Base-by-base conservation (phyloP, 1,284 basidiomycete species). In the Xanthoconium separans region DNA sequence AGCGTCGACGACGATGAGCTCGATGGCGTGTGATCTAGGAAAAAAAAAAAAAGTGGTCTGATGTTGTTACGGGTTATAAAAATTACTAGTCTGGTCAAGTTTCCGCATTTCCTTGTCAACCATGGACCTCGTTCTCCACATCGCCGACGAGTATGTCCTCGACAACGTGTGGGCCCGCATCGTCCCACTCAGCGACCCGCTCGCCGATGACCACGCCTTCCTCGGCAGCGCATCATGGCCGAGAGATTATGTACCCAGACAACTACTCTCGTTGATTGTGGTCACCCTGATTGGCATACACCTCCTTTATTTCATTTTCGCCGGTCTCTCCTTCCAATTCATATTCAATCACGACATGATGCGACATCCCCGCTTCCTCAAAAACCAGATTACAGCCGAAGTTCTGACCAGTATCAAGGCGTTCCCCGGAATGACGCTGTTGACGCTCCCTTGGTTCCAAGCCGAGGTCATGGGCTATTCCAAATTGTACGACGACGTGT, bases 331-430 rank as follows among this genome's bases (percentile, higher is more conserved):
- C 5, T 99, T 95, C 75, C 77, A 75, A 53, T 89, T 81, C 72
- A 83, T 99, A 57, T 99, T 98, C 82, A 95, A 99, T 75, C 89
- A 95, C 65, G 86, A 95, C 24, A 93, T 99, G 85, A 95, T 95
- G 86, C 83, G 84, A 47, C 96, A 99, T 75, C 97, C 96, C 0
- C 83, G 89, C 31, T 99, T 95, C 77, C 79, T 97, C 50, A 90
- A 92, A 67, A 83, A 93, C 65, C 95, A 98, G 72, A 82, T 93
- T 58, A 78, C 80, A 58, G 78, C 85, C 57, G 96, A 99, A 75
- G 98, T 99, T 60, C 74, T 81, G 59, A 74, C 73, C 49, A 92
- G 89, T 54, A 60, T 98, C 52, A 77, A 78, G 46, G 87, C 93
- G 0, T 96, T 97, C 66, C 93, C 93, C 0, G 72, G 68, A 1